Evolutionary conservation across 768 basidiomycete species (phyloP).

Genomic region (Fomitopsis serialis): DNA sequence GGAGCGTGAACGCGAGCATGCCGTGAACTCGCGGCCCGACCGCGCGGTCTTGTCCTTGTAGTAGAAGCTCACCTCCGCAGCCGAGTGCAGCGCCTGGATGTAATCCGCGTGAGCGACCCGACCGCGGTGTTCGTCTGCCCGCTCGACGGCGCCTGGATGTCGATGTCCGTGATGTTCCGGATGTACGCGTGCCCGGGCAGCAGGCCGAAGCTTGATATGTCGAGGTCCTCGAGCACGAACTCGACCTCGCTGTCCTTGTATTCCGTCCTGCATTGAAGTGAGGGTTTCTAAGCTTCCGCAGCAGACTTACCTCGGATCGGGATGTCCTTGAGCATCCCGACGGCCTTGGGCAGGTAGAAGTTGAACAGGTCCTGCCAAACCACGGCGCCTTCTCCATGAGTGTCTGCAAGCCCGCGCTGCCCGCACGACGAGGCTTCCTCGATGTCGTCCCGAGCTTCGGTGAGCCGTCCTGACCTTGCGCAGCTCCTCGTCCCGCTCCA

Average conservation of each 20-base stretch:
- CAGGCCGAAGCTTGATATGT: slow-evolving; percentile 60
- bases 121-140: slow-evolving; percentile 41
- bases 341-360: slow-evolving; percentile 62
- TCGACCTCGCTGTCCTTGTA: slow-evolving; percentile 65
- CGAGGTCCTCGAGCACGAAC: slow-evolving; percentile 70
- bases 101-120: slow-evolving; percentile 64
- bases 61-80: slow-evolving; percentile 70
- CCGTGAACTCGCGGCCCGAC: slow-evolving; percentile 61
- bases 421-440: slow-evolving; percentile 38
- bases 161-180: slow-evolving; percentile 62
- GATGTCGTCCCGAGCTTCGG: slow-evolving; percentile 44
- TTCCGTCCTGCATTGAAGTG: slow-evolving; percentile 45
- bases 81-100: slow-evolving; percentile 57
- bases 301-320: slow-evolving; percentile 58
- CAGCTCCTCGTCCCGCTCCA: slow-evolving; percentile 47
- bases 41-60: slow-evolving; percentile 56
- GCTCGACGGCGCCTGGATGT: slow-evolving; percentile 40
- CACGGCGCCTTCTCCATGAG: slow-evolving; percentile 60
- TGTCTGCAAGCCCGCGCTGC: slow-evolving; percentile 41
- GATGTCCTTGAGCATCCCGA: slow-evolving; percentile 49
- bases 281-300: neutral
- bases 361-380: slow-evolving; percentile 83
- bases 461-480: slow-evolving; percentile 43
- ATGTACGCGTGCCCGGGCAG: slow-evolving; percentile 68
- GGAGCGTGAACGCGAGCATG: slow-evolving; percentile 54